Conservation (phyloP, 2,329 filamentous ascomycete species). For the Xylariales sp. region DNA sequence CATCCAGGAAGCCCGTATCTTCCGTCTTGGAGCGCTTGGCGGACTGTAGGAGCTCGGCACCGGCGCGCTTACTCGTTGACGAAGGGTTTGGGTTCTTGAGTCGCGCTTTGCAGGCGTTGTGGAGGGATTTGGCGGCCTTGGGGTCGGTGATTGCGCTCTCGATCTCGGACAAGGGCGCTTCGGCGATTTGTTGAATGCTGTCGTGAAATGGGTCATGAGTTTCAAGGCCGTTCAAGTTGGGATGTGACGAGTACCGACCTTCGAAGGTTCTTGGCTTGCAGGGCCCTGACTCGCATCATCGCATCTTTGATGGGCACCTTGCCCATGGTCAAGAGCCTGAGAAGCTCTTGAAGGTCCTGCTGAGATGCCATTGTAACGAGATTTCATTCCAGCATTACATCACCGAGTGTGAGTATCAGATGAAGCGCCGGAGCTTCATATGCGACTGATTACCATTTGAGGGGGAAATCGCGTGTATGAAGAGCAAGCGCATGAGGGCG, state of each 20-base stretch:
- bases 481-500: too few relatives aligned
- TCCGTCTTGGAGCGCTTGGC: conserved; percentile 30
- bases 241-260: conserved; percentile 42
- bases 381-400: too few relatives aligned
- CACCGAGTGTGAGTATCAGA: too few relatives aligned
- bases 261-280: conserved; percentile 49
- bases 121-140: conserved; percentile 46
- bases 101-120: conserved; percentile 50
- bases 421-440: too few relatives aligned
- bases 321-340: conserved; percentile 54
- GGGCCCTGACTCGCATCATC: conserved; percentile 52
- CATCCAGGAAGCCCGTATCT: conserved; percentile 23
- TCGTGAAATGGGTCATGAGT: too few relatives aligned
- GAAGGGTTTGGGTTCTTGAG: conserved; percentile 33
- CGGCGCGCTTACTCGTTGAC: conserved; percentile 27
- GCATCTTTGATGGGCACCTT: conserved; percentile 55
- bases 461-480: too few relatives aligned
- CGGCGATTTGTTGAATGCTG: conserved; percentile 52
- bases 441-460: too few relatives aligned
- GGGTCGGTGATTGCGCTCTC: conserved; percentile 42
- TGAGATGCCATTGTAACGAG: conserved; percentile 55
- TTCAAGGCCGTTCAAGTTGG: too few relatives aligned
- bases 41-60: conserved; percentile 16
- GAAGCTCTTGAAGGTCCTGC: conserved; percentile 56
- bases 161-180: conserved; percentile 39